phyloP scores from a whole-genome alignment of 106 monocot species.

The Dendrobium catenatum region DNA sequence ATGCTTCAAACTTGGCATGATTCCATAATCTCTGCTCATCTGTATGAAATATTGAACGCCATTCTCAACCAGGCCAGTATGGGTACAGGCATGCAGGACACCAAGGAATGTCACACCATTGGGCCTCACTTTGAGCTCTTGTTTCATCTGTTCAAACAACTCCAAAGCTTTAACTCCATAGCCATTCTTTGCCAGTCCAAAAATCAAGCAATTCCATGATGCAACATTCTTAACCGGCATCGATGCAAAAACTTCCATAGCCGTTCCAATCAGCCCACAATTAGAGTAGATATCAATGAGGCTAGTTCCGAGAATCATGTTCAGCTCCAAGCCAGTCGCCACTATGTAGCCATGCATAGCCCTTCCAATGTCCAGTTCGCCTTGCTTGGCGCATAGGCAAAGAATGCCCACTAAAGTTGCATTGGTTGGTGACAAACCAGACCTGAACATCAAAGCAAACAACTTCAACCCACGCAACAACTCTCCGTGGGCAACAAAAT shows the following conservation, averaged over 20 bases:
- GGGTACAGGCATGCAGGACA: slow-evolving; percentile 23
- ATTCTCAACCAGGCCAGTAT: slow-evolving; percentile 20
- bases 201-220: slow-evolving; percentile 36
- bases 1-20: slow-evolving; percentile 31
- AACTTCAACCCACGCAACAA: neutral
- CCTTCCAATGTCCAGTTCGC: slow-evolving; percentile 13
- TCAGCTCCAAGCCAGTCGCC: slow-evolving; percentile 16
- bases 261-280: slow-evolving; percentile 14
- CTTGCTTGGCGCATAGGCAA: slow-evolving; percentile 11
- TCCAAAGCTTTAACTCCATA: slow-evolving; percentile 7
- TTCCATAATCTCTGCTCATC: slow-evolving; percentile 14
- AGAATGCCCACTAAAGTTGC: slow-evolving; percentile 18
- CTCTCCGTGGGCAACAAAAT: slow-evolving; percentile 5
- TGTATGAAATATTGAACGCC: slow-evolving; percentile 16
- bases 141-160: slow-evolving; percentile 14
- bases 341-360: slow-evolving; percentile 20
- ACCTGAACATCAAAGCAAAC: slow-evolving; percentile 18
- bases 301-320: slow-evolving; percentile 25
- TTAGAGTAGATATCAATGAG: slow-evolving; percentile 29
- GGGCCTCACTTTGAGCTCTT: neutral
- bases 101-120: slow-evolving; percentile 26
- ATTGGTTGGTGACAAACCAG: slow-evolving; percentile 7
- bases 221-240: slow-evolving; percentile 20
- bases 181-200: slow-evolving; percentile 31
- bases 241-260: slow-evolving; percentile 14